phyloP scores from a whole-genome alignment of 805 yeast genomes.

The Jamesozyma jinghongensis region DNA sequence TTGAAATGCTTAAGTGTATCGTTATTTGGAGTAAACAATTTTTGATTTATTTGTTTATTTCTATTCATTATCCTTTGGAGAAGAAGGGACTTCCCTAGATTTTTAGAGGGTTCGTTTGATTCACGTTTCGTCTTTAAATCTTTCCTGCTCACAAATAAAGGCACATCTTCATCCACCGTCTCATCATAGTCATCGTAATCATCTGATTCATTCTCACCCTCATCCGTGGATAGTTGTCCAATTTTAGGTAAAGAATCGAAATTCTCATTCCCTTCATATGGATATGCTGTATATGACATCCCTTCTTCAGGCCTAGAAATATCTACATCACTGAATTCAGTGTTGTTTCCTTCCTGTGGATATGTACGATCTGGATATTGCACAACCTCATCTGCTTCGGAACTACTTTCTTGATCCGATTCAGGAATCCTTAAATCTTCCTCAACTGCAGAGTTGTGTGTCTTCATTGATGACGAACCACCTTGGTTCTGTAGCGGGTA shows the following conservation, averaged over 20 bases:
- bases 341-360: background rate
- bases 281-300: background rate
- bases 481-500: constrained; percentile 8
- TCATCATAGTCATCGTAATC: constrained; percentile 13
- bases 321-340: constrained; percentile 1
- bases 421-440: constrained; percentile 25
- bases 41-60: constrained; percentile 4
- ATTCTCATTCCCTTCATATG: too few species aligned
- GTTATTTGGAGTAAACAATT: constrained; percentile 11
- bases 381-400: constrained; percentile 19
- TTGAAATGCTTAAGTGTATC: constrained; percentile 1
- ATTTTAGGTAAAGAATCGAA: constrained; percentile 19
- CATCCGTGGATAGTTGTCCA: constrained; percentile 36
- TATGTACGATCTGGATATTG: background rate
- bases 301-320: background rate
- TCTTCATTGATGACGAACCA: background rate
- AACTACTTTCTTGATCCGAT: constrained; percentile 27
- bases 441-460: background rate
- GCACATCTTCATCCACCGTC: constrained; percentile 15
- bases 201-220: constrained; percentile 24
- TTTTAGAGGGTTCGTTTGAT: background rate
- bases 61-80: constrained; percentile 11
- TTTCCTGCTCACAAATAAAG: constrained; percentile 9
- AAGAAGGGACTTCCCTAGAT: constrained; percentile 5
- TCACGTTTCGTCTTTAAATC: background rate